phyloP scores from a whole-genome alignment of 768 basidiomycete genomes.

The Tephrocybe sp. region DNA sequence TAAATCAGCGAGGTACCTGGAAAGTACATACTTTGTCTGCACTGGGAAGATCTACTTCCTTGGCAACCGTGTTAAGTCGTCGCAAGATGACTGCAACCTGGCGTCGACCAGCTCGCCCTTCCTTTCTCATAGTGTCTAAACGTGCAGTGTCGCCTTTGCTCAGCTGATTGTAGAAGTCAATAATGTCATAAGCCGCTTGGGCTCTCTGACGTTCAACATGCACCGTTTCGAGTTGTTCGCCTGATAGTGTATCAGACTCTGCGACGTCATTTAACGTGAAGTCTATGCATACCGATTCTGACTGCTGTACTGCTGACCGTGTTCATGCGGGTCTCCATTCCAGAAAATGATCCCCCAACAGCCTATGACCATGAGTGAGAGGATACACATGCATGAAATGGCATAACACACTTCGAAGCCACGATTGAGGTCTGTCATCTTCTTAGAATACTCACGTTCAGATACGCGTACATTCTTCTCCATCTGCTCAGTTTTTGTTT shows the following conservation, averaged over 20 bases:
- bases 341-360: conserved; percentile 83
- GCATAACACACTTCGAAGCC: conserved; percentile 80
- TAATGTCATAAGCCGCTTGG: conserved; percentile 90
- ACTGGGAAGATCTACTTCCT: conserved; percentile 86
- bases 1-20: background rate
- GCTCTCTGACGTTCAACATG: conserved; percentile 91
- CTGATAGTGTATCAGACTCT: conserved; percentile 36
- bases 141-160: conserved; percentile 75
- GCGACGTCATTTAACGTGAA: background rate
- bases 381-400: background rate
- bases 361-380: conserved; percentile 46
- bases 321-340: conserved; percentile 89
- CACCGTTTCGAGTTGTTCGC: conserved; percentile 94
- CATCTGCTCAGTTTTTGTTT: conserved; percentile 86
- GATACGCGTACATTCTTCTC: conserved; percentile 88
- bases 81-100: conserved; percentile 88
- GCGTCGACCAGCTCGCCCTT: conserved; percentile 84
- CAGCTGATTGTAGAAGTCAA: conserved; percentile 93
- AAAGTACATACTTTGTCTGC: conserved; percentile 65
- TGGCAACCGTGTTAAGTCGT: conserved; percentile 83
- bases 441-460: conserved; percentile 92
- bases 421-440: conserved; percentile 88
- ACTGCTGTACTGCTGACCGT: conserved; percentile 94
- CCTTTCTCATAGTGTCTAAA: conserved; percentile 78
- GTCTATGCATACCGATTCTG: conserved; percentile 69